Evolutionary conservation across 2,329 filamentous ascomycete genomes (phyloP), one percentile per base, ranked within the genome.

Genomic region (Epichloe aotearoae): DNA sequence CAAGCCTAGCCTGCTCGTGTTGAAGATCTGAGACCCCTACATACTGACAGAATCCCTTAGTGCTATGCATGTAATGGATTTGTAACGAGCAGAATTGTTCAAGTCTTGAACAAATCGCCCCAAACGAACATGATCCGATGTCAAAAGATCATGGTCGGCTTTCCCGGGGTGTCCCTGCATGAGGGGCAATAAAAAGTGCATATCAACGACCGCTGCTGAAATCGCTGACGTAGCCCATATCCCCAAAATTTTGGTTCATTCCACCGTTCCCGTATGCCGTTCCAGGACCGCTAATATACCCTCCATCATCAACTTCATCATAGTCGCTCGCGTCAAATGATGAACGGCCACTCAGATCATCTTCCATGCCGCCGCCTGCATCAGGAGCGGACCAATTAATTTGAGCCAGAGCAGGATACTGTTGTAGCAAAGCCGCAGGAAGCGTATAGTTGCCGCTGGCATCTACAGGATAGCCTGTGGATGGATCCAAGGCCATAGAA

Each of bases 331-430:
- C 83, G 61, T 94, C 88, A 59, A 91, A 93, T 56, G 84, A 89
- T 56, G 85, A 88, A 49, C 84, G 76, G 0, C 86, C 86, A 59
- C 83, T 87, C n/a, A 86, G 68, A 54, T 88, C 86, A 47, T 88
- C 85, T 40, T 89, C 84, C 52, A 83, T 75, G 17, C 81, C 80
- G n/a, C 84, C 77, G 41, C 83, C 78, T 63, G 94, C 77, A 49
- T 83, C 78, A 19, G 66, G 62, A 11, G 69, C 64, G 17, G 78
- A 77, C 90, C 91, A 97, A 62, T 91, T 90, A 64, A 97, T 78
- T 50, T 83, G 85, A 23, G 90, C 89, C n/a, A 98, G 72, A 4
- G 88, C 90, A 12, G 93, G 93, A 66, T 96, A 97, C 62, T 97
- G 93, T 17, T 86, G 86, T 39, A 97, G 72, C 47, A 98, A 72